These are phyloP conservation scores for Tolypocladium cylindrosporum DNA, from an alignment of 2,329 filamentous ascomycete genomes.

Conservation along the genomic window DNA sequence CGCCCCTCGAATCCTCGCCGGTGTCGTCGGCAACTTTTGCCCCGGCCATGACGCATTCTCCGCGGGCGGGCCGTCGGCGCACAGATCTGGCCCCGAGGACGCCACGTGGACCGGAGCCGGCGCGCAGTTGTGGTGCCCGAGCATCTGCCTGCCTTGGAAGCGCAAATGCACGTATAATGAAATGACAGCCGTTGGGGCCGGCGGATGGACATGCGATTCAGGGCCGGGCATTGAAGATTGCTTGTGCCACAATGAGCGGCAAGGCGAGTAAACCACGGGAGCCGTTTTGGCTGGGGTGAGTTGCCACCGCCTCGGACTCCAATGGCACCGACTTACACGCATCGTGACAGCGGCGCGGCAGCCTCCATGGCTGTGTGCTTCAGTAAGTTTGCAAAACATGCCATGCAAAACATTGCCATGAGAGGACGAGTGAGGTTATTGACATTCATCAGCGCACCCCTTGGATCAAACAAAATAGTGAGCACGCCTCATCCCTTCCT, in stretches of 20 bases:
- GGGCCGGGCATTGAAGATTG: neutral
- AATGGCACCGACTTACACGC: neutral
- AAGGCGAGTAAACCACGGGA: constrained; percentile 18
- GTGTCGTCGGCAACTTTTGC: neutral
- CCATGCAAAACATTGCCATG: neutral
- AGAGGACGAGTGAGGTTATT: neutral
- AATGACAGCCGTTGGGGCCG: neutral
- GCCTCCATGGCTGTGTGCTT: constrained; percentile 36
- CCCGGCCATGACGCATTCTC: neutral
- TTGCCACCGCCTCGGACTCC: neutral
- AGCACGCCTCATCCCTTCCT: constrained; percentile 3
- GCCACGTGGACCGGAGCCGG: neutral
- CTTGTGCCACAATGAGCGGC: neutral
- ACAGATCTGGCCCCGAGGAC: neutral
- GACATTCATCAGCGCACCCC: constrained; percentile 23
- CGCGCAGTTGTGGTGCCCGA: neutral
- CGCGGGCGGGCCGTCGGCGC: neutral
- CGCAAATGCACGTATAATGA: neutral
- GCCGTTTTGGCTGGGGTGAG: constrained; percentile 35
- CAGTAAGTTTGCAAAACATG: constrained; percentile 19
- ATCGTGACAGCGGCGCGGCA: constrained; percentile 25
- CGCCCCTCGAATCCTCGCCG: neutral
- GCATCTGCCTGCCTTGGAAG: neutral
- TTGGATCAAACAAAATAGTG: constrained; percentile 34
- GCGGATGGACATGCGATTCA: neutral